Evolutionary conservation across 441 rosid genomes (phyloP), one percentile per base, ranked within the genome.

Genomic region (Pelargonium citronellum): DNA sequence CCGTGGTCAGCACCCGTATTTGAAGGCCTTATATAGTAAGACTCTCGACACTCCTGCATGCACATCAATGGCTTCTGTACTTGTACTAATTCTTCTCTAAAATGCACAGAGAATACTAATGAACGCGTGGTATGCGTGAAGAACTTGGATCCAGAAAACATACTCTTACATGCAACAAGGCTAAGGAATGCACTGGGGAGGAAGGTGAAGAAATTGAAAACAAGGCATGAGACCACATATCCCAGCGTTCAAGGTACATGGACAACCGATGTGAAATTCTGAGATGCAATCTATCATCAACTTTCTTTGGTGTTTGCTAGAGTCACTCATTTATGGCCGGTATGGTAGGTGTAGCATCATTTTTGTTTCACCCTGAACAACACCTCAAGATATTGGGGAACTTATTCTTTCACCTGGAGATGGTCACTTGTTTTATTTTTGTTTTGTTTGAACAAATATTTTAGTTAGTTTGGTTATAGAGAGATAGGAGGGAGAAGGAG

Each of bases 191-290:
- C 91, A 0, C 53, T 89, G 70, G 96, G 97, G 64, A 85, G 96
- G 78, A 91, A 91, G 70, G 97, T 91, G 39, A 81, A 89, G 49
- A 89, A 90, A 76, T 78, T 89, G 49, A 86, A 79, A 78, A 91
- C 97, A 1, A 84, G 96, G 69, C 94, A 91, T 73, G 87, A 89
- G 13, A 91, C 96, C 24, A 80, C 81, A 51, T 86, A 87, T 58
- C 96, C 92, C 0, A 89, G 96, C 13, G 96, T 91, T 64, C 99
- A 91, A 75, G 99, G 96, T 69, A 89, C 95, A 0, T 90, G 99
- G 99, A 82, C 91, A 1, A 89, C 99, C 2, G 89, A 74, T 1
- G 70, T 84, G 65, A 81, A 78, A 60, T 83, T 91, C 76, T 91
- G 85, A 91, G 63, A 60, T 39, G 15, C 27, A 37, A 58, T 3